Base-by-base conservation (phyloP, 805 yeast species). In the Komagataella pastoris region DNA sequence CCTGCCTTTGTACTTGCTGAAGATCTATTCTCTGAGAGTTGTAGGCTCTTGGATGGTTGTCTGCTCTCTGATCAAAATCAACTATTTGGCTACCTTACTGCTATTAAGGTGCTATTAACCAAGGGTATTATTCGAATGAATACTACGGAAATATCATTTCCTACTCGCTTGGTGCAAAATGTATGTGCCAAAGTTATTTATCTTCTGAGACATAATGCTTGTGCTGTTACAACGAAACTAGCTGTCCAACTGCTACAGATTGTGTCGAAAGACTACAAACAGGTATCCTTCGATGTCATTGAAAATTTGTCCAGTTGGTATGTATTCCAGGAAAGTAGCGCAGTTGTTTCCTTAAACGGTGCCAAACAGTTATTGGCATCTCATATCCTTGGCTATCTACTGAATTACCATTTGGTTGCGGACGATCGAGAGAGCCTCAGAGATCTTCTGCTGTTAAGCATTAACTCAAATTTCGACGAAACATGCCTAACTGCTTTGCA, bases 301-400 rank as follows among this genome's bases (percentile, higher is more conserved):
- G 52, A 51, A 8, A 49, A 46, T 1, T 50, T 61, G 12, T 47
- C 18, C 21, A 47, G 44, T 4, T 30, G 40, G 40, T 30, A 30
- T 8, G 10, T 30, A 30, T 10, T 14, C 14, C 40, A 30, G 40
- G 40, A 30, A 8, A 30, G n/a, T 14, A 30, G 40, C 40, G 4
- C 40, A 8, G 3, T 43, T 3, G 36, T 19, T 5, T 57, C 59
- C 19, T 57, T 73, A 17, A 72, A 77, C 59, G 85, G 85, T 2
- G 66, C 76, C 7, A 72, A 70, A 51, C 81, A 79, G 54, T 59
- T 80, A 17, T 69, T 77, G 17, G 50, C 77, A 23, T 64, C 71
- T 14, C 59, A 59, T 2, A 54, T 71, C 7, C 55, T 63, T 7
- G 48, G 53, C 2, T 49, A 74, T 3, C 55, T 78, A 10, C 55